A percentile compares a stretch with the other conserved stretches of the same genome.
Conservation (phyloP, 352 stramenopile genomes). For the Globisporangium solare region DNA sequence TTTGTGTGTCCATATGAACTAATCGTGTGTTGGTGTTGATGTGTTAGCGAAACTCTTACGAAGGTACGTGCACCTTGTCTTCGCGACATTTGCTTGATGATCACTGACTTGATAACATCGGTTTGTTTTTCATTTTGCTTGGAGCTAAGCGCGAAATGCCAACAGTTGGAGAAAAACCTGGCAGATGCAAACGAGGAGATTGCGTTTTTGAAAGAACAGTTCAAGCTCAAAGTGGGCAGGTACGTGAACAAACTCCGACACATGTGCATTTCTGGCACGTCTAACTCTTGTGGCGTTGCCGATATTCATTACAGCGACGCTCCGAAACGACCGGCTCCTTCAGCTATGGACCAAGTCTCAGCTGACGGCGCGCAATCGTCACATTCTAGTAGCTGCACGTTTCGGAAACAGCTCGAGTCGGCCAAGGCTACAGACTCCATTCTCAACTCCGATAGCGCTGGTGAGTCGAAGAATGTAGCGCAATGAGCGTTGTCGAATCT, state of each 20-base stretch:
- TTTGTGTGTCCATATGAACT: background rate
- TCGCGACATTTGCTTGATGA: background rate
- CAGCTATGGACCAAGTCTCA: background rate
- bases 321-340: constrained; percentile 14
- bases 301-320: constrained; percentile 25
- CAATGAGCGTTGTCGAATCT: background rate
- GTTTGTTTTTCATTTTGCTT: background rate
- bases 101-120: background rate
- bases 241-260: constrained; percentile 16
- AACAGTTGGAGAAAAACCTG: constrained; percentile 38
- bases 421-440: constrained; percentile 43
- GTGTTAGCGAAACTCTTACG: constrained; percentile 40
- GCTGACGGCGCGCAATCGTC: constrained; percentile 8
- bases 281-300: background rate
- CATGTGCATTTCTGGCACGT: background rate
- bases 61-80: constrained; percentile 9
- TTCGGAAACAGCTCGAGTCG: constrained; percentile 42
- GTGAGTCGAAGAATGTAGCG: background rate
- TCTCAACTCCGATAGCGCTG: constrained; percentile 28
- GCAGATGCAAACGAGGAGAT: constrained; percentile 35
- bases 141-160: constrained; percentile 59
- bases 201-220: constrained; percentile 47
- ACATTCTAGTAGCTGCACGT: constrained; percentile 32
- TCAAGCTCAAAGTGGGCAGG: constrained; percentile 42
- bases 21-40: background rate